phyloP scores from a whole-genome alignment of 768 basidiomycete genomes.

The Filobasidium floriforme region DNA sequence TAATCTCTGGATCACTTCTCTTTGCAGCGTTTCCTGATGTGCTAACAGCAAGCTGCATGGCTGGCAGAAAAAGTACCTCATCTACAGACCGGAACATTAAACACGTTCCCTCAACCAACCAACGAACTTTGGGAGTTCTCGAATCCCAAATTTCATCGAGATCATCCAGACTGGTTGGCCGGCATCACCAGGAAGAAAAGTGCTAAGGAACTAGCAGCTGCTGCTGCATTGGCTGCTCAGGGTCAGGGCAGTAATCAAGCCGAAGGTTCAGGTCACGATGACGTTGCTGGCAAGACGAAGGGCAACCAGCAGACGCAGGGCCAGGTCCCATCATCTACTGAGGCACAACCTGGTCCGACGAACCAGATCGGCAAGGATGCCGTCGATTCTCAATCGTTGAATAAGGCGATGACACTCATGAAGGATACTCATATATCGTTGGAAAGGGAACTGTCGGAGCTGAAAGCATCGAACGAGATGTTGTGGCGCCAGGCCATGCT shows the following conservation, averaged over 20 bases:
- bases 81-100: conserved; percentile 86
- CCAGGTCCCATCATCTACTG: neutral
- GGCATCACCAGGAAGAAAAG: conserved; percentile 79
- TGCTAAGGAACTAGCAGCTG: conserved; percentile 25
- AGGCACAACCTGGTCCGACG: neutral
- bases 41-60: neutral
- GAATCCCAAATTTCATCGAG: conserved; percentile 79
- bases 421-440: conserved; percentile 74
- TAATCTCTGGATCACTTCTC: conserved; percentile 7
- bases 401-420: conserved; percentile 22
- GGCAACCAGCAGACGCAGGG: conserved; percentile 3
- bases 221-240: conserved; percentile 18
- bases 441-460: conserved; percentile 73
- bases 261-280: neutral
- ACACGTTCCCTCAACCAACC: conserved; percentile 44
- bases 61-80: conserved; percentile 59
- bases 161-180: conserved; percentile 77
- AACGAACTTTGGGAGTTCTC: conserved; percentile 63
- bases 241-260: neutral
- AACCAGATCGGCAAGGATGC: neutral
- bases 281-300: neutral
- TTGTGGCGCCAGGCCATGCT: conserved; percentile 87
- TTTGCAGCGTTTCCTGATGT: neutral
- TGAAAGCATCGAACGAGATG: conserved; percentile 76
- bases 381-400: conserved; percentile 22